A percentile compares a stretch with the other conserved stretches of the same genome.
Evolutionary conservation across 805 yeast species (phyloP).

Genomic region (Isabelozyma gotoi): DNA sequence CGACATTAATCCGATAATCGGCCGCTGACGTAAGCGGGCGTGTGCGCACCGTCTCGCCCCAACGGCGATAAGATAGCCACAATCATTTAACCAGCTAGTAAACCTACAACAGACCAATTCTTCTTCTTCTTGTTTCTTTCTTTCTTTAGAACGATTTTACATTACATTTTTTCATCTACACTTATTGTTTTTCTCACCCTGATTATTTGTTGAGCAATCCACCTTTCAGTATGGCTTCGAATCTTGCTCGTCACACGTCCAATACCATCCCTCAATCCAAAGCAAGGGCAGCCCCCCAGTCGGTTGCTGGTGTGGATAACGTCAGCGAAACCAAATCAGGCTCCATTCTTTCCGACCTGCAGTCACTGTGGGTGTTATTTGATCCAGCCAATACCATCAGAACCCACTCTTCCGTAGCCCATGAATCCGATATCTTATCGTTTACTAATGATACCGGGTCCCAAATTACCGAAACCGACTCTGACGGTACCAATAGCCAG

Average conservation of each 20-base stretch:
- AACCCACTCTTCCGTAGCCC: slow-evolving; percentile 1
- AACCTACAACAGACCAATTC: no score
- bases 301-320: background rate
- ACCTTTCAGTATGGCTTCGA: slow-evolving; percentile 1
- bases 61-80: background rate
- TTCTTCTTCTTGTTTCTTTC: no score
- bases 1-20: slow-evolving; percentile 9
- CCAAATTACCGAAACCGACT: slow-evolving; percentile 4
- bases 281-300: background rate
- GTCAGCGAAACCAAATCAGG: slow-evolving; percentile 1
- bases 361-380: slow-evolving; percentile 27
- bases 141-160: no score
- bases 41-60: background rate
- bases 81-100: background rate
- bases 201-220: no score
- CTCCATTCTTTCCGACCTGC: slow-evolving; percentile 19
- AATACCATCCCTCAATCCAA: slow-evolving; percentile 2
- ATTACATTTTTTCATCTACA: background rate
- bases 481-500: background rate
- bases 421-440: slow-evolving; percentile 27
- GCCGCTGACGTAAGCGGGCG: slow-evolving; percentile 3
- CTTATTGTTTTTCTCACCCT: background rate
- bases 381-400: slow-evolving; percentile 16
- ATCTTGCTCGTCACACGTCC: slow-evolving; percentile 4
- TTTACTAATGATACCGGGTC: slow-evolving; percentile 17